Base-by-base conservation (phyloP, 768 basidiomycete genomes). In the Kwoniella botswanensis region DNA sequence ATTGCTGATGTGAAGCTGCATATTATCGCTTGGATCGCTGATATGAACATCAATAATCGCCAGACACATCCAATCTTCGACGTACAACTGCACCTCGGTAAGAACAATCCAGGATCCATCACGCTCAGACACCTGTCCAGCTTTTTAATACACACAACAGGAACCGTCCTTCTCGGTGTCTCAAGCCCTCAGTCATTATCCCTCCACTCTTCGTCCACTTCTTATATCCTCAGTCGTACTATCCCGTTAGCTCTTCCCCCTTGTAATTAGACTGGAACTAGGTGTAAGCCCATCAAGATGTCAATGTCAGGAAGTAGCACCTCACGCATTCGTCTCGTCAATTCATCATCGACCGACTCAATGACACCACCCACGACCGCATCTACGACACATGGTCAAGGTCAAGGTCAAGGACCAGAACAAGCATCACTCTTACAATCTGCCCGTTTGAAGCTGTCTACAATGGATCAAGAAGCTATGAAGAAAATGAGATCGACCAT, bases 381-480 rank as follows among this genome's bases (percentile, higher is more conserved):
- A 53, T 41, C 52, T 53, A 54, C 63, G 12, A 15, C 46, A 35
- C 12, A 55, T 35, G 35, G 35, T 6, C 35, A 65, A 42, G 52
- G 35, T 6, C 35, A 65, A 42, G 52, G 4, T 42, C 54, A 50
- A 50, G 46, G 58, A 12, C 58, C 68, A 17, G 54, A 61, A 26
- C 55, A 67, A 55, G 55, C 68, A 1, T 64, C 67, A 9, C 52
- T 76, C 10, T 41, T 79, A 1, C 71, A 79, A 54, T 70, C 74
- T 17, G 77, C 71, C 9, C 43, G 79, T 10, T 35, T 67, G 46
- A 78, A 78, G 59, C 42, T 80, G 43, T 72, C 71, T 18, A 63
- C 63, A 7, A 68, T 67, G 50, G 79, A 80, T 71, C 72, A 71
- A 61, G 77, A 76, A 63, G 79, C 79, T 3, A 80, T 80, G 79